Conservation (phyloP, 163 green algal genomes). For the Smithsoniella earleae region DNA sequence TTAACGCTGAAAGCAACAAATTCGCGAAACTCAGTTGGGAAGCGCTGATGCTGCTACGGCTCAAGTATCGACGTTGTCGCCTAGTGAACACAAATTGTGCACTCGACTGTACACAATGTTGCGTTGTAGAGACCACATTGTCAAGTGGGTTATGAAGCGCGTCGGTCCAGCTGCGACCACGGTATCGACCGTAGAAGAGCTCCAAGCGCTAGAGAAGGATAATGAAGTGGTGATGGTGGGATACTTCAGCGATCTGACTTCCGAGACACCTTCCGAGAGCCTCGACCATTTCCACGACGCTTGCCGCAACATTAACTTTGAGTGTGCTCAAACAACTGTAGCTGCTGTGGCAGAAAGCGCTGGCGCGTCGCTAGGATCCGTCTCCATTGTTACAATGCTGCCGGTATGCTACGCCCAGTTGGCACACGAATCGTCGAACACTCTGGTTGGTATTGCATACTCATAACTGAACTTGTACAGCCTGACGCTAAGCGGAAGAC, state of each 20-base stretch:
- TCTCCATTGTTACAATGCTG: conserved; percentile 33
- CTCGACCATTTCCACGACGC: neutral
- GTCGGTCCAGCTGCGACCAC: conserved; percentile 57
- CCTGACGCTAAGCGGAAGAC: conserved; percentile 41
- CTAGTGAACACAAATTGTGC: neutral
- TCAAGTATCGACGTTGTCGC: neutral
- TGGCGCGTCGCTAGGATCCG: conserved; percentile 33
- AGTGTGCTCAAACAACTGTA: conserved; percentile 58
- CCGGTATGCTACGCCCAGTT: too few species aligned
- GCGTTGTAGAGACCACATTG: conserved; percentile 64
- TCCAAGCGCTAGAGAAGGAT: conserved; percentile 42
- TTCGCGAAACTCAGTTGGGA: neutral
- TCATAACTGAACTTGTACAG: too few species aligned
- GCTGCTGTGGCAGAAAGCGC: conserved; percentile 53
- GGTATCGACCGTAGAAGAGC: conserved; percentile 40
- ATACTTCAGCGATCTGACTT: conserved; percentile 51
- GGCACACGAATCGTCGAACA: too few species aligned
- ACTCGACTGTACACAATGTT: neutral
- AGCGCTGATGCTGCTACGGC: neutral
- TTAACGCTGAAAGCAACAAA: too few species aligned
- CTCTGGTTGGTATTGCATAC: too few species aligned
- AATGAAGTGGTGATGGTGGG: conserved; percentile 47
- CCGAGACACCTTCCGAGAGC: neutral
- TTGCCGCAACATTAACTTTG: conserved; percentile 34
- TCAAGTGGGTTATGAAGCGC: conserved; percentile 80